phyloP scores from a whole-genome alignment of 805 yeast species.

The Yamadazyma takamatsuzukensis region DNA sequence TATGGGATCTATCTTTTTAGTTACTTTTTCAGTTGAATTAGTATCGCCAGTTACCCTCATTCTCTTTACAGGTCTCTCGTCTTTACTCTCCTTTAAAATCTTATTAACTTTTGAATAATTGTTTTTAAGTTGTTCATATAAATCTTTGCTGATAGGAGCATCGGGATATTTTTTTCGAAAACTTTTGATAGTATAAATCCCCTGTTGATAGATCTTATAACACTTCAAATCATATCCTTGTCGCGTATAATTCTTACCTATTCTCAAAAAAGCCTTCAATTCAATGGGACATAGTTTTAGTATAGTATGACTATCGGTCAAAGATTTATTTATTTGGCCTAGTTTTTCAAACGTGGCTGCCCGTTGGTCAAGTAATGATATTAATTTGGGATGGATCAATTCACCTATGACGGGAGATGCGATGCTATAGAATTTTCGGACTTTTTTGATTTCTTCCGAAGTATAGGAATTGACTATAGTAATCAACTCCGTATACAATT shows the following conservation, averaged over 20 bases:
- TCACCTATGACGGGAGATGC: slow-evolving; percentile 26
- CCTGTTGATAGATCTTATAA: slow-evolving; percentile 31
- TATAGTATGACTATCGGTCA: slow-evolving; percentile 33
- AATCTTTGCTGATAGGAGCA: slow-evolving; percentile 14
- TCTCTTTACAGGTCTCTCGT: background rate
- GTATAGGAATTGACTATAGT: slow-evolving; percentile 15
- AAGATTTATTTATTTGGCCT: slow-evolving; percentile 25
- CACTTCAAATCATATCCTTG: slow-evolving; percentile 30
- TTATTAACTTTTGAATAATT: slow-evolving; percentile 22
- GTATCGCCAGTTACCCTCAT: slow-evolving; percentile 16
- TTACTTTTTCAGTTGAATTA: slow-evolving; percentile 4
- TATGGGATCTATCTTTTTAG: slow-evolving; percentile 24
- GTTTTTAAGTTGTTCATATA: slow-evolving; percentile 22
- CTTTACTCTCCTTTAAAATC: slow-evolving; percentile 18
- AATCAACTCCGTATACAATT: slow-evolving; percentile 23
- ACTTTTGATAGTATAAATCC: slow-evolving; percentile 31
- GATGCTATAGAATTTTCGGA: slow-evolving; percentile 17
- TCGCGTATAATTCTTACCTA: slow-evolving; percentile 31
- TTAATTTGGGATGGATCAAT: slow-evolving; percentile 32
- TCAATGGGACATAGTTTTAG: slow-evolving; percentile 39
- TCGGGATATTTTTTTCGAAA: slow-evolving; percentile 22
- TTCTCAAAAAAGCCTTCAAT: slow-evolving; percentile 48
- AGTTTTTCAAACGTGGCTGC: slow-evolving; percentile 49
- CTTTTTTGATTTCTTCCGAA: slow-evolving; percentile 10
- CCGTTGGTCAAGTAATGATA: slow-evolving; percentile 39